Conservation (phyloP, 1,139 yeast species). For the Martiniozyma asiatica region DNA sequence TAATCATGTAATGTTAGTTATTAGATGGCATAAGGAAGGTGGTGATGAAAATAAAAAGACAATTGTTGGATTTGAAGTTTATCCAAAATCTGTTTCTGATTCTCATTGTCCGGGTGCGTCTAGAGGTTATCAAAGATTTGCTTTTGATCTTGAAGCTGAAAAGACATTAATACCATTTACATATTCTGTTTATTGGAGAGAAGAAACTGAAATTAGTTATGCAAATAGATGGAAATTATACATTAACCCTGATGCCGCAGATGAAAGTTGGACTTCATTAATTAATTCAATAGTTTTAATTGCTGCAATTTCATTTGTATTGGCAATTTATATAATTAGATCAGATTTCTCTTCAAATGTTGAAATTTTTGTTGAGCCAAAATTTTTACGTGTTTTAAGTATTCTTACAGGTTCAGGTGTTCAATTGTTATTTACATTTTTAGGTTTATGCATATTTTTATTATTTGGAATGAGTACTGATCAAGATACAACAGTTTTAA, state of each 20-base stretch:
- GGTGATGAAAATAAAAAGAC: constrained; percentile 30
- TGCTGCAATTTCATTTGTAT: constrained; percentile 44
- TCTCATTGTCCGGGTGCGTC: constrained; percentile 61
- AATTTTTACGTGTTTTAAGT: constrained; percentile 33
- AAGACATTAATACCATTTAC: constrained; percentile 55
- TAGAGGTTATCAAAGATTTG: constrained; percentile 42
- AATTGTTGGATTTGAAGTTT: constrained; percentile 85
- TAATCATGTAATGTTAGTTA: constrained; percentile 72
- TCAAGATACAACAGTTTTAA: constrained; percentile 54
- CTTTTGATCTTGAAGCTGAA: constrained; percentile 28
- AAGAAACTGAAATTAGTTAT: constrained; percentile 59
- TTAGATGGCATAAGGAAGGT: constrained; percentile 55
- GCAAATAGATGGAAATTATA: constrained; percentile 67
- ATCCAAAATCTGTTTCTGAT: constrained; percentile 69
- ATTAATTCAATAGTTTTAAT: constrained; percentile 55
- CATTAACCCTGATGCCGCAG: constrained; percentile 25
- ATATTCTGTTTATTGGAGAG: constrained; percentile 84
- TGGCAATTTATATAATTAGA: constrained; percentile 49
- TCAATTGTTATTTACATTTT: constrained; percentile 51
- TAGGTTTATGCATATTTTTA: constrained; percentile 51
- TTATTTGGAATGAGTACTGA: constrained; percentile 39
- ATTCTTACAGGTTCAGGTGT: constrained; percentile 63
- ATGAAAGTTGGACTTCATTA: constrained; percentile 53
- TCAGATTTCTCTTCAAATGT: constrained; percentile 27
- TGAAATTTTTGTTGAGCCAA: constrained; percentile 46